Evolutionary conservation across 305 asterid species (phyloP), one percentile per base, ranked within the genome.

Genomic region (Fraxinus xanthoxyloides): DNA sequence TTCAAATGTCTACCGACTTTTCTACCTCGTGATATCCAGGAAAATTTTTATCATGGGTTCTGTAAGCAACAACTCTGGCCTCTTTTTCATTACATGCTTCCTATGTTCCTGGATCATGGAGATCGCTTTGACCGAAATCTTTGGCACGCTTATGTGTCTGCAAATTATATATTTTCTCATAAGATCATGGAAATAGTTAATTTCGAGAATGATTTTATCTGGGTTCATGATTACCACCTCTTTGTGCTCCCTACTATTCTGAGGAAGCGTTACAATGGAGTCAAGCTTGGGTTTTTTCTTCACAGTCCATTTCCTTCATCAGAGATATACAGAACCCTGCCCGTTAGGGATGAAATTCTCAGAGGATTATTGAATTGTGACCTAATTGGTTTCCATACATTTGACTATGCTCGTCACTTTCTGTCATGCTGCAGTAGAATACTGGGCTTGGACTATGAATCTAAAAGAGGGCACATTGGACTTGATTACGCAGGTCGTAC

Each of bases 221-320:
- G 85, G 85, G 72, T 82, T 82, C 85, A 82, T 70, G 85, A 82
- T 70, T 82, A 82, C 77, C 85, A 82, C 67, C 85, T 82, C 21
- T 48, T 82, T 63, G 82, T 82, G 72, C 81, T 82, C 43, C 85
- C 85, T 1, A 82, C 85, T 3, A 69, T 82, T 54, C 63, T 82
- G 38, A 70, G 85, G 82, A 82, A 82, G 74, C 76, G 76, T 35
- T 82, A 77, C 34, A 67, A 77, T 59, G 30, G 85, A 77, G 81
- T 82, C 73, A 82, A 77, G 43, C 85, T 82, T 32, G 85, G 82
- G 34, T 82, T 82, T 59, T 82, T 82, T 72, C 85, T 82, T 26
- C 85, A 82, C 82, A 82, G 82, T 63, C 85, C 85, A 17, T 82
- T 82, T 79, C 85, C 85, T 82, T 82, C 82, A 72, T 82, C 85